Evolutionary conservation across 768 basidiomycete species (phyloP).

Genomic region (Porphyrellus cyaneotinctus): DNA sequence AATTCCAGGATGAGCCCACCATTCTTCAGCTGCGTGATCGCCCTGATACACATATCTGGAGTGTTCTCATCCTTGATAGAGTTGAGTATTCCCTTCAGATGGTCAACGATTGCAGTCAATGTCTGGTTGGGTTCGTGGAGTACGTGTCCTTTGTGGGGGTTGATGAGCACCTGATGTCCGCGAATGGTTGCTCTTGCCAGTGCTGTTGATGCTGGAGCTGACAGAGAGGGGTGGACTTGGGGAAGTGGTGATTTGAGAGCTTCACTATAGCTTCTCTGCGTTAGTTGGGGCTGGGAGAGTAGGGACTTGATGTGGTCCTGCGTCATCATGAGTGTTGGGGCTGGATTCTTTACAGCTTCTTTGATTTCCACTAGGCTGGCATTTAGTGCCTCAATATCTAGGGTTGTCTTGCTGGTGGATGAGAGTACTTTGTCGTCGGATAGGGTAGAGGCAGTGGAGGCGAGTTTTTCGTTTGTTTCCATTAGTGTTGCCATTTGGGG

Average conservation of each 20-base stretch:
- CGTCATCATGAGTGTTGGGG: background rate
- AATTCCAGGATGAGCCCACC: background rate
- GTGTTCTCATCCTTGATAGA: background rate
- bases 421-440: background rate
- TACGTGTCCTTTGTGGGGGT: background rate
- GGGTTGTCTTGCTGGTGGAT: too few relatives aligned
- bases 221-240: background rate
- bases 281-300: background rate
- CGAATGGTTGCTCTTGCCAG: background rate
- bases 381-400: too few relatives aligned
- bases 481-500: background rate
- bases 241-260: too few relatives aligned
- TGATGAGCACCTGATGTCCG: background rate
- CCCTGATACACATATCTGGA: background rate
- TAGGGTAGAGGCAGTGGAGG: too few relatives aligned
- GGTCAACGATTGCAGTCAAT: rapidly evolving
- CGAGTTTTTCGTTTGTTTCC: too few relatives aligned
- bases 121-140: background rate
- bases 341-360: background rate
- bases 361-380: too few relatives aligned
- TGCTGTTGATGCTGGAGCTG: background rate
- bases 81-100: rapidly evolving
- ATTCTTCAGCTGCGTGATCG: background rate
- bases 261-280: background rate
- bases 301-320: background rate